Base-by-base conservation (phyloP, 345 rosid species). In the Arabis alpina region DNA sequence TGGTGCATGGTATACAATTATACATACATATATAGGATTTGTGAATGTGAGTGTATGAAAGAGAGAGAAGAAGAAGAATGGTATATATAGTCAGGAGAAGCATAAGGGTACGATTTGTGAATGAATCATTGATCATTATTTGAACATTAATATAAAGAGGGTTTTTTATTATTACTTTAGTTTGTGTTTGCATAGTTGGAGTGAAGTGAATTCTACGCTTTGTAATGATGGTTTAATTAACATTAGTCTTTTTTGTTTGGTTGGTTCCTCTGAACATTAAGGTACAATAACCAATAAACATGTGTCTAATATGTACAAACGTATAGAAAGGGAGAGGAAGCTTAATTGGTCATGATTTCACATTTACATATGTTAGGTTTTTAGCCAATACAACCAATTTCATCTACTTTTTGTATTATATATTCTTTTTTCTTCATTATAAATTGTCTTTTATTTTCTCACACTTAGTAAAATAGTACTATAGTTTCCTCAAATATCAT, bases 111-210 rank as follows among this genome's bases (percentile, higher is more conserved):
- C 59, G 67, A 52, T 73, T 57, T 65, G 47, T 52, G 55, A 59
- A 54, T 66, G 54, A 54, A 60, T 60, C 73, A 66, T 62, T 61
- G 44, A 66, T 66, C 68, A 59, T 49, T 51, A 57, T 49, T 56
- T 57, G 54, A 19, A 64, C 5, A 73, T 10, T 73, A 41, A 10
- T 59, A 57, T 55, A 28, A 19, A 47, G 37, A 16, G 39, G 39
- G 10, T 23, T 50, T 32, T 36, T 36, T 36, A 34, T 62, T 30
- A 30, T 19, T 27, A 39, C 10, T 10, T 23, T 57, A 45, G 50
- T 37, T 72, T 64, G 50, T 55, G 44, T 64, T 73, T 13, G 28
- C 32, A 49, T 39, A 24, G 58, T 56, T 57, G 50, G 27, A 54
- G 51, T 28, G 40, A 67, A 3, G 71, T 48, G 47, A 15, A 6